Percentiles rank a stretch among this genome's conserved stretches.
phyloP scores from a whole-genome alignment of 495 filamentous ascomycete species.

The Glarea lozoyensis region DNA sequence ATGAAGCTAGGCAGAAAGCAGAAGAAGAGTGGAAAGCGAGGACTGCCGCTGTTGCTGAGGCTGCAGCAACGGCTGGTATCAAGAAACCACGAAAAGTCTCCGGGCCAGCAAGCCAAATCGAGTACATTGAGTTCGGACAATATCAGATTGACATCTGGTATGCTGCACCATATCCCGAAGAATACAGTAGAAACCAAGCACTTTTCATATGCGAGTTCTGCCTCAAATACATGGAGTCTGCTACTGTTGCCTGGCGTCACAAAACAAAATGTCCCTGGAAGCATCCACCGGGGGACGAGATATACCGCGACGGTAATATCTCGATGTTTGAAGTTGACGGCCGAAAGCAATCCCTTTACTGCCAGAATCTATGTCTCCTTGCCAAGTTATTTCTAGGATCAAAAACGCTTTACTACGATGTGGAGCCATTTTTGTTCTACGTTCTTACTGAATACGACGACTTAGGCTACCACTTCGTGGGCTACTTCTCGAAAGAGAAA shows the following conservation, averaged over 20 bases:
- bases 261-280: slow-evolving; percentile 97
- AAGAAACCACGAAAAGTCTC: slow-evolving; percentile 58
- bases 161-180: slow-evolving; percentile 96
- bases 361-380: slow-evolving; percentile 91
- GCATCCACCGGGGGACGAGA: slow-evolving; percentile 93
- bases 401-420: slow-evolving; percentile 97
- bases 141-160: slow-evolving; percentile 99
- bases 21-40: slow-evolving; percentile 84
- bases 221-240: slow-evolving; percentile 98
- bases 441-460: slow-evolving; percentile 96
- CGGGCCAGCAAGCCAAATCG: slow-evolving; percentile 88
- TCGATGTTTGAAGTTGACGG: slow-evolving; percentile 97
- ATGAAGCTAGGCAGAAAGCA: slow-evolving; percentile 76
- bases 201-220: slow-evolving; percentile 99
- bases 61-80: slow-evolving; percentile 36
- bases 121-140: slow-evolving; percentile 95
- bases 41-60: slow-evolving; percentile 33
- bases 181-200: slow-evolving; percentile 90
- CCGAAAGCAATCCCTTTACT: slow-evolving; percentile 93
- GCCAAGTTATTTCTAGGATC: slow-evolving; percentile 95
- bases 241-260: slow-evolving; percentile 94
- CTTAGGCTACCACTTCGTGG: slow-evolving; percentile 90
- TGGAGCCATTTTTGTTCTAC: slow-evolving; percentile 97
- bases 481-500: slow-evolving; percentile 99
- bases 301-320: slow-evolving; percentile 88